Base-by-base conservation (phyloP, 169 alveolate species). In the Besnoitia besnoiti region DNA sequence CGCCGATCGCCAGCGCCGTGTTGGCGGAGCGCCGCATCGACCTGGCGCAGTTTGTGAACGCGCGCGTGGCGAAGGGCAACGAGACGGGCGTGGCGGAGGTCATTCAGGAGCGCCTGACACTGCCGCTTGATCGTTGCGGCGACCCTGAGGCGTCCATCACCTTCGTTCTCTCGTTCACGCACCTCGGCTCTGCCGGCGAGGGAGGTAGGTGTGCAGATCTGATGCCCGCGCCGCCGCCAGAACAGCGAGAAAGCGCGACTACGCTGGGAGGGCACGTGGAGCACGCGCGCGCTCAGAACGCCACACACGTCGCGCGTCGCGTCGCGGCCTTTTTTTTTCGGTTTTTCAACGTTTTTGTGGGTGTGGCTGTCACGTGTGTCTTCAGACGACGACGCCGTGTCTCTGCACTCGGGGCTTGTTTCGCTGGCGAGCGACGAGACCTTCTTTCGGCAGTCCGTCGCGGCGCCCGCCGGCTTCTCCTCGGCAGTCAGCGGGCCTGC, bases 351-450 rank as follows among this genome's bases (percentile, higher is more conserved):
- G 2, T 30, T 14, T 5, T 1, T 67, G 80, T n/a, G 44, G 4
- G 44, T 7, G 14, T 35, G 14, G 80, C 8, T 67, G 14, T 30
- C 42, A 10, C 37, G 5, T 7, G 5, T 61, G 37, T 61, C 44
- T 16, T 37, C 19, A n/a, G 44, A 67, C 80, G 80, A 67, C 42
- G 80, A 67, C 19, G 80, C 80, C 44, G 80, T 67, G 80, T 67
- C 80, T 33, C 80, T 67, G 44, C 80, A 67, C 80, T 67, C 80
- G 80, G 80, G 80, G 24, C 80, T 67, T 5, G 80, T 67, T 0
- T 67, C 80, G 80, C 80, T 67, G 44, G 80, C 80, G 21, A 67
- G 80, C 80, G 80, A 67, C 7, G 80, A 67, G 47, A 67, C 80
- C 30, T 35, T 67, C 12, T 67, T 67, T n/a, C 14, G n/a, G 80